A percentile compares a stretch with the other conserved stretches of the same genome.
These are phyloP conservation scores for Hibiscus trionum DNA, from an alignment of 345 rosid genomes.

Conservation along the genomic window DNA sequence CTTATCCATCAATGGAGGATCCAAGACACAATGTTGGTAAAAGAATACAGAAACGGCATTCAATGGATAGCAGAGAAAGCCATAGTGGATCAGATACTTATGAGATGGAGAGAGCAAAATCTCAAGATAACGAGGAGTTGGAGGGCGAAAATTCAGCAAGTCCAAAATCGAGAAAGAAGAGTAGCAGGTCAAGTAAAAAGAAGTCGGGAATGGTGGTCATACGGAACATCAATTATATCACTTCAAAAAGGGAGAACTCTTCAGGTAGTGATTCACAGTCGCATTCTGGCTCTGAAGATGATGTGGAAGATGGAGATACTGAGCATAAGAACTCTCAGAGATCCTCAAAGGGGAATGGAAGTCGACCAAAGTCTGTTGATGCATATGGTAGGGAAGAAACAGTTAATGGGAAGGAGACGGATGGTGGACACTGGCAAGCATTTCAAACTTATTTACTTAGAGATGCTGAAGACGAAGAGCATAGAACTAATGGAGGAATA, in stretches of 20 bases:
- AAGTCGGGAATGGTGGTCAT: conserved; percentile 72
- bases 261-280: conserved; percentile 55
- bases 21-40: conserved; percentile 45
- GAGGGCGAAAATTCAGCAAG: conserved; percentile 26
- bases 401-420: conserved; percentile 39
- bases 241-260: conserved; percentile 51
- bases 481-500: conserved; percentile 30
- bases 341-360: conserved; percentile 33
- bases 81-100: conserved; percentile 37
- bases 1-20: conserved; percentile 61
- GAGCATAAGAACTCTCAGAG: conserved; percentile 24
- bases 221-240: conserved; percentile 74
- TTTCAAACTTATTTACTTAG: conserved; percentile 72
- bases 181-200: conserved; percentile 45
- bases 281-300: conserved; percentile 41
- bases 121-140: conserved; percentile 34
- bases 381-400: conserved; percentile 30
- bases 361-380: conserved; percentile 21
- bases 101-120: conserved; percentile 42
- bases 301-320: conserved; percentile 34
- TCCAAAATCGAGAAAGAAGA: conserved; percentile 28
- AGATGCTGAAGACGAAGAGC: conserved; percentile 67
- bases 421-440: conserved; percentile 80
- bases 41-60: conserved; percentile 52
- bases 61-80: conserved; percentile 32